Base-by-base conservation (phyloP, 495 filamentous ascomycete genomes). In the Extremus antarcticus region DNA sequence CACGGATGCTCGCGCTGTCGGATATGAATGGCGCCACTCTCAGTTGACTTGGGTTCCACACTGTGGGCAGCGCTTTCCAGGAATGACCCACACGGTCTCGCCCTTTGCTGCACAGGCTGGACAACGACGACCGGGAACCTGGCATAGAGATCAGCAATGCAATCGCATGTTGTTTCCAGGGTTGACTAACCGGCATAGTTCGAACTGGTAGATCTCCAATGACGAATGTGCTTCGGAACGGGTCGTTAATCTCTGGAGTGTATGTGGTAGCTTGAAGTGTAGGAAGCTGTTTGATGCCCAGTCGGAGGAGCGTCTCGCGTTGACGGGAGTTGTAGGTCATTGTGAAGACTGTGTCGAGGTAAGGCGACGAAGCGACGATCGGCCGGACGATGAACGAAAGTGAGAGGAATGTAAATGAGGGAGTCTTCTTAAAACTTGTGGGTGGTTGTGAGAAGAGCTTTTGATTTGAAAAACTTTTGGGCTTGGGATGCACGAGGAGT, bases 61-160 rank as follows among this genome's bases (percentile, higher is more conserved):
- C 49, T 64, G 50, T 4, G 68, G 68, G 50, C 68, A 71, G 35
- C 58, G 59, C 58, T 71, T 71, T 21, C 67, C 67, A 1, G 66
- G 68, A 41, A 71, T 69, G 43, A 71, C 68, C 68, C 68, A 71
- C 8, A 69, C 64, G 3, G 65, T 68, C 23, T 66, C 51, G 16
- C 66, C 66, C 32, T 62, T 64, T 16, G 58, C 49, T 19, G 66
- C 51, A 51, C 68, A 71, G 40, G 57, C 54, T 1, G 68, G 68
- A 54, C 68, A 71, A 1, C 63, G 63, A 11, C 62, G 54, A 19
- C 68, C 66, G 21, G 68, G 68, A n/a, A 69, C 65, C 68, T 71
- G 19, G 46, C 7, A 45, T 45, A 7, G 13, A 35, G 13, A 13
- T 35, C 29, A 35, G 51, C 13, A 19, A 19, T 10, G 9, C 10